These are phyloP conservation scores for Wilcoxina mikolae DNA, from an alignment of 495 filamentous ascomycete species.

Conservation along the genomic window DNA sequence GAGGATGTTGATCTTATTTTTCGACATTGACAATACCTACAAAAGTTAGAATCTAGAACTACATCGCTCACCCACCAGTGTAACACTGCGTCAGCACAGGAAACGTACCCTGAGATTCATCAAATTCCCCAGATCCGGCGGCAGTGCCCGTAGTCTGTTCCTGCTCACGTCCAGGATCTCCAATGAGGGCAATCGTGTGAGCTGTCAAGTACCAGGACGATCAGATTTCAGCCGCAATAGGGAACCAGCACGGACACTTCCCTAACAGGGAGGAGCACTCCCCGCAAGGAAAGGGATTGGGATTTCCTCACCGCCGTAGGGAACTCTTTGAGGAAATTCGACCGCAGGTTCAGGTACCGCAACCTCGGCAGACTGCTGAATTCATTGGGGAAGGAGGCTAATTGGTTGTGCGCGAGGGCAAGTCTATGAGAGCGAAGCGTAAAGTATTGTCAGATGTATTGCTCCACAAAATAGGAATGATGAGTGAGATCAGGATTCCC, in stretches of 20 bases:
- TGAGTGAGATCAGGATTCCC: background rate
- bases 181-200: conserved; percentile 58
- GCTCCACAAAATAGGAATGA: background rate
- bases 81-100: conserved; percentile 6
- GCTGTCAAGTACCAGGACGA: conserved; percentile 28
- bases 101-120: conserved; percentile 37
- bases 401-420: conserved; percentile 75
- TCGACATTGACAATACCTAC: conserved; percentile 60
- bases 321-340: conserved; percentile 77
- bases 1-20: conserved; percentile 71
- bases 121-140: conserved; percentile 63
- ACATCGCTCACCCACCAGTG: background rate
- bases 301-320: conserved; percentile 55
- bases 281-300: background rate
- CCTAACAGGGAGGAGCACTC: background rate
- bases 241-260: conserved; percentile 9
- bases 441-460: conserved; percentile 2
- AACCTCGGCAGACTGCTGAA: conserved; percentile 78
- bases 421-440: conserved; percentile 39
- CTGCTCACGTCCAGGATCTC: conserved; percentile 85
- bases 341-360: conserved; percentile 86
- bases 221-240: conserved; percentile 8
- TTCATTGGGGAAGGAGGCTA: conserved; percentile 60
- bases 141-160: conserved; percentile 65
- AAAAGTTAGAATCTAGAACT: conserved; percentile 38